Conservation (phyloP, 2,329 filamentous ascomycete genomes). For the Colletotrichum destructivum region DNA sequence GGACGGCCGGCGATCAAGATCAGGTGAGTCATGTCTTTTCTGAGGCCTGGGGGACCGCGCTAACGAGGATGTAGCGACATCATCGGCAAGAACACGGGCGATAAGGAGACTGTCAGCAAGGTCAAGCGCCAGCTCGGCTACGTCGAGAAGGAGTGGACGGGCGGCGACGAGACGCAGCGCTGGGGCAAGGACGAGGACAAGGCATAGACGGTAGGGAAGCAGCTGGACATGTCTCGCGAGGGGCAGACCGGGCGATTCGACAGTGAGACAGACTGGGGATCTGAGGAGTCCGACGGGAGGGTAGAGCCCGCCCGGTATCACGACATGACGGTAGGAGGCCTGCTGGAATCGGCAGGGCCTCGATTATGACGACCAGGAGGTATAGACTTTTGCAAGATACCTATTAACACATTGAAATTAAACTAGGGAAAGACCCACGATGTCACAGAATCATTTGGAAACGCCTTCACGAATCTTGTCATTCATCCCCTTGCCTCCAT, state of each 20-base stretch:
- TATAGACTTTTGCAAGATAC: slow-evolving; percentile 12
- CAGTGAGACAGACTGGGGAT: slow-evolving; percentile 8
- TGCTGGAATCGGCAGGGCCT: background rate
- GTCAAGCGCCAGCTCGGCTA: slow-evolving; percentile 93
- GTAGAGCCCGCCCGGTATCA: background rate
- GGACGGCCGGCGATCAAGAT: slow-evolving; percentile 92
- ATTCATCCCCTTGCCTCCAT: no score
- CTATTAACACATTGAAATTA: background rate
- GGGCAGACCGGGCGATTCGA: no score
- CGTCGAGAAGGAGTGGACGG: slow-evolving; percentile 85
- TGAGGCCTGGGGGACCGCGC: background rate
- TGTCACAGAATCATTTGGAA: no score
- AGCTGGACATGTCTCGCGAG: no score
- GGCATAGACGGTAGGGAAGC: slow-evolving; percentile 35
- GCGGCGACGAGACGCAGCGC: slow-evolving; percentile 85
- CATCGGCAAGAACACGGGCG: slow-evolving; percentile 93
- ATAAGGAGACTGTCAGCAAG: slow-evolving; percentile 81
- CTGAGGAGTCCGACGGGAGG: background rate
- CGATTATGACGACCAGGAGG: background rate
- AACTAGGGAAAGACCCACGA: background rate
- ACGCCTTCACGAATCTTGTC: no score
- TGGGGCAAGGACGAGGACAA: slow-evolving; percentile 75
- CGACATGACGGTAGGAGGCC: background rate
- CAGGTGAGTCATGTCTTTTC: slow-evolving; percentile 58
- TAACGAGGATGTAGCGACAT: slow-evolving; percentile 72